Evolutionary conservation across 164 flowering plant genomes (phyloP).

Genomic region (Berberis vulgaris): DNA sequence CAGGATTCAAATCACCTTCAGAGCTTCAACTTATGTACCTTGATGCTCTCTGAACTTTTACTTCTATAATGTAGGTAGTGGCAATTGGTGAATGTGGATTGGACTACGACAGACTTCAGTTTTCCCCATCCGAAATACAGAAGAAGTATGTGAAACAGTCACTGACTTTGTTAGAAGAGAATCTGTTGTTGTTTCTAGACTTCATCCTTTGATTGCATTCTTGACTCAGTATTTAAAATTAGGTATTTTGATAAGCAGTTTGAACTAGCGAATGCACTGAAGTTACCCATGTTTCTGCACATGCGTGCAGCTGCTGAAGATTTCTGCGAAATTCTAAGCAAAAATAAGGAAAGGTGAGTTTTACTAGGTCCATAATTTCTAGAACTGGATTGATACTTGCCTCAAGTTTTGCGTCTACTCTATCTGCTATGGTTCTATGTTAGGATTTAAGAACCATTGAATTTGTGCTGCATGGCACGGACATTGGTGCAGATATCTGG

Average conservation of each 20-base stretch:
- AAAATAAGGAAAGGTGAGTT: constrained; percentile 55
- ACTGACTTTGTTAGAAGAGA: neutral
- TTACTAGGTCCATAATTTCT: neutral
- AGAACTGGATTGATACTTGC: too few relatives aligned
- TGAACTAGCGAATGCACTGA: constrained; percentile 71
- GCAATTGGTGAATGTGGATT: constrained; percentile 99
- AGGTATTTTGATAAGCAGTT: constrained; percentile 98
- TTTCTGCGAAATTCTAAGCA: constrained; percentile 73
- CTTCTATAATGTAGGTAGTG: constrained; percentile 54
- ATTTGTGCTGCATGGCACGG: too few relatives aligned
- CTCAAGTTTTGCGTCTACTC: too few relatives aligned
- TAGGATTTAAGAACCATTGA: too few relatives aligned
- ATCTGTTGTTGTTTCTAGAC: neutral
- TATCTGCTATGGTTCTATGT: too few relatives aligned
- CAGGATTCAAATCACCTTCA: neutral
- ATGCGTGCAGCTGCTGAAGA: constrained; percentile 97
- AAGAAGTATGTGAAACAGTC: constrained; percentile 51
- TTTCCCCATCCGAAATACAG: constrained; percentile 83
- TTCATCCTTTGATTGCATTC: neutral
- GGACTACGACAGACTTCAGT: constrained; percentile 95
- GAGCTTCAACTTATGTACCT: neutral
- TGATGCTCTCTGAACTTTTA: neutral
- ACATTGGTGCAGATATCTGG: too few relatives aligned
- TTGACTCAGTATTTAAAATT: constrained; percentile 2
- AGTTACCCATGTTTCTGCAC: constrained; percentile 96